Evolutionary conservation across 306 rosid genomes (phyloP).

Genomic region (Hippophae tibetana): DNA sequence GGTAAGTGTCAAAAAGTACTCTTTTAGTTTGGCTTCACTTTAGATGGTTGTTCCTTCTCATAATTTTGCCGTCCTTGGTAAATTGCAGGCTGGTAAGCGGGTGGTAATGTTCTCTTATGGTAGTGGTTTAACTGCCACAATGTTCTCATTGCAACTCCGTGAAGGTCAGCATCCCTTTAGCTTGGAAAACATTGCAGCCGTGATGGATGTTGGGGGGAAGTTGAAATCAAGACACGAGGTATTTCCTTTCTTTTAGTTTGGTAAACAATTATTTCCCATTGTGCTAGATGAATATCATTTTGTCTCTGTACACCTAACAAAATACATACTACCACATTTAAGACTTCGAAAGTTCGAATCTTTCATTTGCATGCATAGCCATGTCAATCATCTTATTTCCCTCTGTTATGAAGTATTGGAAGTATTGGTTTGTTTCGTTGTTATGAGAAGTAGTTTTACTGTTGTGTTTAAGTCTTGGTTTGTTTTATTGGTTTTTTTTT

Average conservation of each 20-base stretch:
- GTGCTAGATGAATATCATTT: neutral
- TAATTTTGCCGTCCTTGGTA: constrained; percentile 5
- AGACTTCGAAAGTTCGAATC: too few relatives aligned
- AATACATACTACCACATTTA: neutral
- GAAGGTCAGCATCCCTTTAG: constrained; percentile 64
- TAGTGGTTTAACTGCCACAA: constrained; percentile 81
- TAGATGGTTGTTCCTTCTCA: constrained; percentile 16
- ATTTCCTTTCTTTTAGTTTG: constrained; percentile 16
- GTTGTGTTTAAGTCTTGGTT: too few relatives aligned
- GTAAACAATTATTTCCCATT: constrained; percentile 2
- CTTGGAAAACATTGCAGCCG: constrained; percentile 67
- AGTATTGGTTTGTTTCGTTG: too few relatives aligned
- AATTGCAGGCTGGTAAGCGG: constrained; percentile 61
- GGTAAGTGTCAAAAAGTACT: constrained; percentile 40
- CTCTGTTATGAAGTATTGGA: too few relatives aligned
- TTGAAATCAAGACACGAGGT: constrained; percentile 94
- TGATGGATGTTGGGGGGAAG: constrained; percentile 68
- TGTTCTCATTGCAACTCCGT: constrained; percentile 66
- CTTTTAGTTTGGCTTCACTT: neutral
- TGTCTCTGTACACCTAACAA: neutral
- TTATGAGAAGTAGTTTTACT: too few relatives aligned
- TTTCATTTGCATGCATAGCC: too few relatives aligned
- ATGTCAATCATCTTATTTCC: too few relatives aligned
- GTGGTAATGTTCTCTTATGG: constrained; percentile 88
- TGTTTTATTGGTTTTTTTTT: too few relatives aligned